Base-by-base conservation (phyloP, 2,329 filamentous ascomycete genomes). In the Ascochyta viciae-villosae region DNA sequence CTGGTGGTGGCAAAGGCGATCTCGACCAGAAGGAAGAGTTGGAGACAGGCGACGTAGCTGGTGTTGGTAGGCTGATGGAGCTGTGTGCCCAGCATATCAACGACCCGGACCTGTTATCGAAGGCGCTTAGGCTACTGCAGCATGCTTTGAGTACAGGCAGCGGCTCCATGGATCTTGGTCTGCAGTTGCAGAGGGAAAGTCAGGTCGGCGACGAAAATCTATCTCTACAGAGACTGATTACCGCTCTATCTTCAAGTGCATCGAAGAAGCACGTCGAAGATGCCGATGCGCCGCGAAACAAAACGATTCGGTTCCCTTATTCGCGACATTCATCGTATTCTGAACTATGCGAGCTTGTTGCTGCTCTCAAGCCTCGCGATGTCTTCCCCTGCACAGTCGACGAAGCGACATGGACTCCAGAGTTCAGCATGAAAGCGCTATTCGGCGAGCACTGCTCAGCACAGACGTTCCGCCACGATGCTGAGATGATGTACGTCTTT, bases 281-380 rank as follows among this genome's bases (percentile, higher is more conserved):
- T 8, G 19, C 27, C 7, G 37, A 29, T 2, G 13, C 46, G 16
- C 55, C 46, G 29, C 49, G 31, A 9, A 67, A 67, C 41, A 58
- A 47, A 33, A 64, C 67, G 0, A 76, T 77, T 23, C 81, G 78
- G 19, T 97, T 96, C 63, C 91, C 93, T 0, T 97, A 93, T 69
- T 94, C 94, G 0, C 85, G 94, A 1, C 94, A 98, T 74, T 96
- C 94, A 0, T 96, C 91, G 0, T 94, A 95, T 57, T 78, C 81
- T 0, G 94, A 97, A 71, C 82, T 96, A 3, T 89, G 91, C 60
- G 77, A 86, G 49, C 77, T 97, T 0, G 81, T 96, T 1, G 72
- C 80, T 3, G 80, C 81, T 0, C 90, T 97, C 64, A 83, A 78
- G 26, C 92, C 92, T 0, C 85, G 78, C 41, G 92, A 97, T 65